A percentile compares a stretch with the other conserved stretches of the same genome.
Evolutionary conservation across 345 rosid species (phyloP).

Genomic region (Sonneratia caseolaris): DNA sequence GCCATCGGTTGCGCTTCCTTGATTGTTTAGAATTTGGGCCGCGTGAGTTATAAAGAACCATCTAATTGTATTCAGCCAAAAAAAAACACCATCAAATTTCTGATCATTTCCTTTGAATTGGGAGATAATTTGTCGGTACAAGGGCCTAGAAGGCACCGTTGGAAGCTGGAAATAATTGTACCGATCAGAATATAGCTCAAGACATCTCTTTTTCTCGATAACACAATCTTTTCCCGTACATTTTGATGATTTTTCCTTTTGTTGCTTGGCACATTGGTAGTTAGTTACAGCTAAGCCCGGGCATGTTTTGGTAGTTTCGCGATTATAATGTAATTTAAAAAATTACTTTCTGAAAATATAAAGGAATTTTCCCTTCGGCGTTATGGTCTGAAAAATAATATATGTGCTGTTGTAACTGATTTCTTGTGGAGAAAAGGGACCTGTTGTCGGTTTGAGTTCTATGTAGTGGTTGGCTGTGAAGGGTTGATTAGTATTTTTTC

Average conservation of each 20-base stretch:
- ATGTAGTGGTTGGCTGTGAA: background rate
- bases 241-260: background rate
- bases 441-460: background rate
- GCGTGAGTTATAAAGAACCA: background rate
- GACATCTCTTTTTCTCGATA: background rate
- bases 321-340: background rate
- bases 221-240: background rate
- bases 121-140: background rate
- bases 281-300: background rate
- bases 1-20: background rate
- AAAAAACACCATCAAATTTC: background rate
- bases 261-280: background rate
- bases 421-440: background rate
- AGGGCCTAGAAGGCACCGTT: too few species aligned
- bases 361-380: background rate
- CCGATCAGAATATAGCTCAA: too few species aligned
- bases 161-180: too few species aligned
- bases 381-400: background rate
- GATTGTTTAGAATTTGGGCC: background rate
- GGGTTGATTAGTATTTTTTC: background rate
- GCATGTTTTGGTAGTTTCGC: background rate
- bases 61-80: background rate
- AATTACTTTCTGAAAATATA: background rate
- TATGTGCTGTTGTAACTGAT: background rate
- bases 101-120: background rate